Evolutionary conservation across 768 basidiomycete species (phyloP), one percentile per base, ranked within the genome.

Genomic region (Suillus placidus): DNA sequence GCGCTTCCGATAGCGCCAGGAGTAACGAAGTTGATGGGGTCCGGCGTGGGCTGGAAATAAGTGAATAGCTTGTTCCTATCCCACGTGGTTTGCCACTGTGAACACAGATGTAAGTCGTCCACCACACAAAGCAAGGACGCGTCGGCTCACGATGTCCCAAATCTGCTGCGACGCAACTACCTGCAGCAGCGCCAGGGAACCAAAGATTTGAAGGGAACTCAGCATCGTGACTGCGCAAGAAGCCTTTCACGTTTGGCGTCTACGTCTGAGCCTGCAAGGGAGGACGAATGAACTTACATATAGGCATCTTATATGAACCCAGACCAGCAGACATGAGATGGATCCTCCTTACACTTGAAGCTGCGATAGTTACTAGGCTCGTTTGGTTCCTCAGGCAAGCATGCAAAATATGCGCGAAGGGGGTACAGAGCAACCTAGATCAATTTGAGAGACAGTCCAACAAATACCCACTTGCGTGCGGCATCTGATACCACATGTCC

Each of bases 1-100:
- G 89, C 90, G 52, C 78, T 80, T 3, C 82, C 88, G 45, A 82
- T 81, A 5, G 84, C 61, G 0, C 89, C 86, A 9, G 89, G 87
- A 12, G 71, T 68, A 56, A 68, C 71, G 60, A 79, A 78, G 30
- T 77, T 72, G n/a, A 78, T 74, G 3, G 76, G 73, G 51, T 67
- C 72, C 1, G 78, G 72, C 4, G 61, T 69, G 16, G 77, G 71
- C 34, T 73, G 73, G 49, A 71, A 71, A 60, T 77, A 75, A 32
- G 74, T 76, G 66, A 78, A 71, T 37, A 76, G 73, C 47, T 42
- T 71, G 58, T 72, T 13, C 61, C 62, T 71, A 65, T 78, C 71
- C 78, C 76, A 78, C 4, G 77, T 78, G 23, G 85, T 88, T 80
- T 88, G 85, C 84, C 84, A 88, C 88, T 88, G 63, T 34, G 23